Base-by-base conservation (phyloP, 768 basidiomycete genomes). In the Mycena latifolia region DNA sequence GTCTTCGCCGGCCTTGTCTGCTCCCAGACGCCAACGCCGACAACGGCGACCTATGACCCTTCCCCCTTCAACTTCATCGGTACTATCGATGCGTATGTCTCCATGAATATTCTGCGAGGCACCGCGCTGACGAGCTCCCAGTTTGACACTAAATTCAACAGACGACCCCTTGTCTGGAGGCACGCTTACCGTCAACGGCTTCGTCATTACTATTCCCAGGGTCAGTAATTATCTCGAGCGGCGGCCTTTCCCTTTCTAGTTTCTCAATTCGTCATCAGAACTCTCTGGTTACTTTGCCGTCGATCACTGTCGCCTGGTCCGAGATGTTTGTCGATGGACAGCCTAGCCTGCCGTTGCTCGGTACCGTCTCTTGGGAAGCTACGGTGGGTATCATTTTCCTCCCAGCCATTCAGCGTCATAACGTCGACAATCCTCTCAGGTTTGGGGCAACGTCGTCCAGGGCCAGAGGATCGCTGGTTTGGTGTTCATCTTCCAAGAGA, bases 331-430 rank as follows among this genome's bases (percentile, higher is more conserved):
- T 14, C 0, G 29, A 33, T 5, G 24, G 28, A 7, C 28, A 12
- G 20, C 62, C 62, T 5, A 37, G 48, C 17, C 11, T 63, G 27
- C 62, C 62, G n/a, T 35, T 48, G 15, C 31, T 63, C 22, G 62
- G 62, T 8, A 28, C 27, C 10, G 55, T 63, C 33, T 63, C 62
- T n/a, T 63, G 62, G 62, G 48, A 63, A 22, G 29, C 55, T 33
- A 63, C 22, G 0, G 62, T 63, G n/a, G 14, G 60, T 27, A n/a
- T 35, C 29, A 6, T 37, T 12, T 20, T n/a, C n/a, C n/a, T n/a
- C n/a, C n/a, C n/a, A n/a, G n/a, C 1, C 24, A 9, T 25, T 14
- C 22, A 18, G 18, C 7, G 8, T 5, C 33, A 39, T n/a, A 25
- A 25, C n/a, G 10, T 5, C 22, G 9, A 8, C n/a, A n/a, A 5